Conservation (phyloP, 768 basidiomycete species). For the Lentinus brumalis region DNA sequence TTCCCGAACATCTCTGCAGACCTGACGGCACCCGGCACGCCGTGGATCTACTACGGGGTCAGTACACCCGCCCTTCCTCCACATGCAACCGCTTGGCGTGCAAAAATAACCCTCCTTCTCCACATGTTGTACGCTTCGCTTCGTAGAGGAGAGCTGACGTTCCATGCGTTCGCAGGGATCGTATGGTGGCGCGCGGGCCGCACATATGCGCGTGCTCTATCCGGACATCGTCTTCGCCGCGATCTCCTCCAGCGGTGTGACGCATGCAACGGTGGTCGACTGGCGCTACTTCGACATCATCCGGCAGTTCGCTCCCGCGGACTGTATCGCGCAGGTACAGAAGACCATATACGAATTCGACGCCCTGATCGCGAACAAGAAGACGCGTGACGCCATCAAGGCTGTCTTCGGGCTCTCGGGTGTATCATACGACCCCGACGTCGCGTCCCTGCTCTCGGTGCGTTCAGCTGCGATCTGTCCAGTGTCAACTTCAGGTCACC, state of each 20-base stretch:
- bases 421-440: conserved; percentile 75
- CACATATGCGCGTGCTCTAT: conserved; percentile 87
- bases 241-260: conserved; percentile 90
- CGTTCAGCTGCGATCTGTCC: conserved; percentile 14
- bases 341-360: conserved; percentile 66
- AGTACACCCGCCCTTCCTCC: conserved; percentile 23
- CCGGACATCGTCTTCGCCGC: conserved; percentile 88
- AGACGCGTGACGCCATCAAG: conserved; percentile 59
- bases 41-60: conserved; percentile 92
- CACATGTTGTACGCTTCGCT: neutral
- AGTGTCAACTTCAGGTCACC: too few relatives aligned
- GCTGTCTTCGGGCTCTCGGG: conserved; percentile 72
- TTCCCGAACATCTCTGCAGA: conserved; percentile 66
- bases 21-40: conserved; percentile 66
- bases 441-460: conserved; percentile 69
- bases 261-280: conserved; percentile 77
- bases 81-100: neutral
- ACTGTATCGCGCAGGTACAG: conserved; percentile 62
- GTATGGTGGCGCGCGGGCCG: conserved; percentile 92
- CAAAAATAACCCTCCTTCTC: neutral
- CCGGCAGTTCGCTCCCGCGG: conserved; percentile 63
- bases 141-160: neutral
- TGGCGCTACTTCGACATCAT: conserved; percentile 93
- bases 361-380: conserved; percentile 47
- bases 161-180: conserved; percentile 56